Base-by-base conservation (phyloP, 2,329 filamentous ascomycete species). In the Plenodomus tracheiphilus region DNA sequence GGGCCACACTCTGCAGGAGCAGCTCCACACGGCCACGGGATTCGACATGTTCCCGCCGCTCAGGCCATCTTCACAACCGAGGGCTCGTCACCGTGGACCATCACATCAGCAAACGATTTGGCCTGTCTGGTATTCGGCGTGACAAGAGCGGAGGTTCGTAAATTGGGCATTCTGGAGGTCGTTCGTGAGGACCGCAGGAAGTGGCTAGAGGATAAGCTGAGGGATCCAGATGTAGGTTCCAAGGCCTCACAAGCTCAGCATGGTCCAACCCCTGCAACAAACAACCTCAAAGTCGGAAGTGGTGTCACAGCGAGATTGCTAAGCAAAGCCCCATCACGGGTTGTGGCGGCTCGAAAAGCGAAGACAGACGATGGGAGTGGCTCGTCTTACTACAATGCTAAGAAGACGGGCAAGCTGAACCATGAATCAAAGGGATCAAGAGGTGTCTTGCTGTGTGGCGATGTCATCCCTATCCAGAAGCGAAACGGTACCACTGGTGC, bases 1-100 rank as follows among this genome's bases (percentile, higher is more conserved):
- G 75, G 56, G 39, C 63, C 66, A 45, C 61, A 74, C 59, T 64
- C 55, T 59, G 66, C 61, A 44, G 74, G 74, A 16, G 68, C 74
- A 34, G 76, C 75, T 32, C 77, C 77, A n/a, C 93, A 97, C 71
- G 88, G 88, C 8, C 92, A 97, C 73, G 88, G 90, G 49, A 94
- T 89, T 63, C 85, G 94, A 71, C 96, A 91, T 85, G 86, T 89
- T 13, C 91, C 91, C 7, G 89, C 91, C 36, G 89, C 93, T 4
- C 94, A 99, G 71, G 94, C 94, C 44, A 97, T 99, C 48, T 99
- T 99, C 70, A 95, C 93, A 7, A 99, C 94, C n/a, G 90, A 96
- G 72, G 82, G 89, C 13, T 85, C 88, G 56, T 83, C 90, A 8
- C 94, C 93, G 2, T 99, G 91, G 89, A 99, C 93, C 1, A 97